A percentile compares a stretch with the other conserved stretches of the same genome.
Evolutionary conservation across 768 basidiomycete species (phyloP).

Genomic region (Amanita thiersii): DNA sequence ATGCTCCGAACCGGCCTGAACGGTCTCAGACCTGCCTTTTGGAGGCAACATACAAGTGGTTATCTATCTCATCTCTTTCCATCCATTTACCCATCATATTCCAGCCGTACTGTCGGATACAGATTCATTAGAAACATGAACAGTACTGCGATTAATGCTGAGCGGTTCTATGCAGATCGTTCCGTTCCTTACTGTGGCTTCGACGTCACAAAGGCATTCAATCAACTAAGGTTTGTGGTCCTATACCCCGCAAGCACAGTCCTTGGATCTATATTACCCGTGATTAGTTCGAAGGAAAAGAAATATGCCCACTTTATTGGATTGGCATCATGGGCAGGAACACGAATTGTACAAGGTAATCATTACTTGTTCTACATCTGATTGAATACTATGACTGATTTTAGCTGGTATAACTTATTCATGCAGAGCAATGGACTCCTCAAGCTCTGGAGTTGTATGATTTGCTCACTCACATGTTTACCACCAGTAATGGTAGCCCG

Average conservation of each 20-base stretch:
- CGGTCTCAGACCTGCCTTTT: not conserved
- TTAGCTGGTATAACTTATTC: not conserved
- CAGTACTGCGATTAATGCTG: conserved; percentile 27
- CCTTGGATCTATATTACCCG: conserved; percentile 8
- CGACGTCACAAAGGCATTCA: conserved; percentile 59
- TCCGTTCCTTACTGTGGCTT: conserved; percentile 69
- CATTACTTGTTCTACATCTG: not conserved
- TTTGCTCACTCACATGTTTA: conserved; percentile 63
- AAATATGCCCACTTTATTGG: conserved; percentile 69
- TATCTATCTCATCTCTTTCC: conserved; percentile 1
- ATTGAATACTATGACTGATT: not conserved
- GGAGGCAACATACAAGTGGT: not conserved
- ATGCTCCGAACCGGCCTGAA: not conserved
- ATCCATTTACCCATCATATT: not conserved
- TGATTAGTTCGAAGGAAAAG: conserved; percentile 58
- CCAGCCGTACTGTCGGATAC: no score
- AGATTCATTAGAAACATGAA: conserved; percentile 18
- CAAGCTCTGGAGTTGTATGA: conserved; percentile 63
- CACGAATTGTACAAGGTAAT: conserved; percentile 63
- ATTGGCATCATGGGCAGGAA: conserved; percentile 78
- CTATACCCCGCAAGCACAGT: conserved; percentile 5
- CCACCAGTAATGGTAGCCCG: conserved; percentile 42
- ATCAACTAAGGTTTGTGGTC: conserved; percentile 46
- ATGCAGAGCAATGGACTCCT: conserved; percentile 65
- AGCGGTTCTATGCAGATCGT: conserved; percentile 72